Base-by-base conservation (phyloP, 1,284 basidiomycete species). In the Schizophyllum commune region DNA sequence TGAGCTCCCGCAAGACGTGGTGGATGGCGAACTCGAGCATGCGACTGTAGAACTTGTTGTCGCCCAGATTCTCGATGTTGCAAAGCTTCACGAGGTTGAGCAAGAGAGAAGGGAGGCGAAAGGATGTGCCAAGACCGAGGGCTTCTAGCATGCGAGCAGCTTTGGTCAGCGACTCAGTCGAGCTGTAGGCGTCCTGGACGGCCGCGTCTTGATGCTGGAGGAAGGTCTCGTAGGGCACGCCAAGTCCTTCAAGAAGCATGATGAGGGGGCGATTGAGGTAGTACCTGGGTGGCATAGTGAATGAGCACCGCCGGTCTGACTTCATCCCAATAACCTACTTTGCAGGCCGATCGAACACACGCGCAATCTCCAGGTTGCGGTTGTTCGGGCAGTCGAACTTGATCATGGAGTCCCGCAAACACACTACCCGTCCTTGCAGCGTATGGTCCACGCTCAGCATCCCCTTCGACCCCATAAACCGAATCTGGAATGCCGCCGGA, bases 1-100 rank as follows among this genome's bases (percentile, higher is more conserved):
- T 91, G 20, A 90, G 75, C 59, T 84, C 77, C 58, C 87, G 79
- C 5, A 90, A 74, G n/a, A 86, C 76, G 65, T 89, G 83, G 65
- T 85, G 76, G 39, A 82, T 72, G 7, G 82, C 77, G 65, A 79
- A 80, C 53, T 81, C 74, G 65, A 85, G 72, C 69, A 83, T 76
- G 55, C 78, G 76, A n/a, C 74, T 63, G 68, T 84, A 82, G 65
- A 89, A 89, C 0, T 67, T 65, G 64, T 83, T 77, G 9, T 65
- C 65, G 0, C 66, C 63, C 6, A 75, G 63, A 32, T 68, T 68
- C 19, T 63, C 61, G 32, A 78, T 65, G 1, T 66, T 13, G 7
- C 51, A 72, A 17, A 78, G 63, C 60, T 75, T 77, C 5, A 70
- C 67, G 21, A 80, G 65, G 55, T 65, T 71, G 2, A 70, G 62